Evolutionary conservation across 2,329 filamentous ascomycete genomes (phyloP).

Genomic region (Aspergillus sp.): DNA sequence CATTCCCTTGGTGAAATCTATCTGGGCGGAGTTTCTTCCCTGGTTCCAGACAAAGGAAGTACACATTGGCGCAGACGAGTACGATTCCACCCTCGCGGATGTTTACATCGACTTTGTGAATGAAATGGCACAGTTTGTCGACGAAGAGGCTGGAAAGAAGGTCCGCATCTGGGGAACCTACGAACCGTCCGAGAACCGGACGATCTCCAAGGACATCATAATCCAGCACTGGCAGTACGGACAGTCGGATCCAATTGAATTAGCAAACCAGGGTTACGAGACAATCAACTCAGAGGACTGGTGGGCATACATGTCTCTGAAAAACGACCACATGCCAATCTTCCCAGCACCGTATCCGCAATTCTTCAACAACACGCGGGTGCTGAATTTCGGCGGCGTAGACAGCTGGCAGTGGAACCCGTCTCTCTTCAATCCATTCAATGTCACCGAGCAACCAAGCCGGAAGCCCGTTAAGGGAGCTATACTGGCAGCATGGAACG

Average conservation of each 20-base stretch:
- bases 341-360: conserved; percentile 49
- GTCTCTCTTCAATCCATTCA: conserved; percentile 51
- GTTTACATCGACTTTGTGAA: conserved; percentile 58
- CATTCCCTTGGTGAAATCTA: conserved; percentile 52
- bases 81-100: conserved; percentile 44
- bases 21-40: conserved; percentile 56
- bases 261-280: conserved; percentile 49
- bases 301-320: conserved; percentile 57
- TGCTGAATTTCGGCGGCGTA: conserved; percentile 51
- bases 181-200: conserved; percentile 42
- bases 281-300: conserved; percentile 57
- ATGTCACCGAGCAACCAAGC: conserved; percentile 49
- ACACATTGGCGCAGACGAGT: conserved; percentile 59
- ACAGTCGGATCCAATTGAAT: conserved; percentile 51
- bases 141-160: conserved; percentile 40
- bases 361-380: conserved; percentile 47
- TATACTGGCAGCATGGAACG: conserved; percentile 55
- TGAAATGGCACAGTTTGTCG: conserved; percentile 51
- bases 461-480: conserved; percentile 47
- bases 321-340: conserved; percentile 56
- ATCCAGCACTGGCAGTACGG: conserved; percentile 59
- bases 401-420: conserved; percentile 49
- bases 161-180: conserved; percentile 60
- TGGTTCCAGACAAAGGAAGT: conserved; percentile 59
- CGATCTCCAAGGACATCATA: conserved; percentile 47